Evolutionary conservation across 768 basidiomycete genomes (phyloP).

Genomic region (Lepiota subincarnata): DNA sequence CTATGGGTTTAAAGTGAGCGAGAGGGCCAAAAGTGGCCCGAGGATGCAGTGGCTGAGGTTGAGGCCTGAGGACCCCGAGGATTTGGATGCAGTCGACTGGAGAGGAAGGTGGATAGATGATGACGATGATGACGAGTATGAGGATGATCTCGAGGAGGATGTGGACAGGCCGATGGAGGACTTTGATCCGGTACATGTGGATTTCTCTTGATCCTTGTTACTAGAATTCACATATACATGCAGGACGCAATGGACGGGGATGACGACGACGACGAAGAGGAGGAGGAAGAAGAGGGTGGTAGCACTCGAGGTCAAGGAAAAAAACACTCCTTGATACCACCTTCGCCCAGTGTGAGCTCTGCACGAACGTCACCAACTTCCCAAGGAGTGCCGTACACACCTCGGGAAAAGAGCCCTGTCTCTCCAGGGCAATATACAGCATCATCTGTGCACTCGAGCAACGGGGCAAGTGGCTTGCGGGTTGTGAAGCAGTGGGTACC

Average conservation of each 20-base stretch:
- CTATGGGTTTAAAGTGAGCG: slow-evolving; percentile 97
- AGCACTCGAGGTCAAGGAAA: slow-evolving; percentile 31
- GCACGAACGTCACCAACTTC: slow-evolving; percentile 52
- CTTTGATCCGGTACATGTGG: slow-evolving; percentile 67
- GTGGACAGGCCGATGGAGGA: slow-evolving; percentile 81
- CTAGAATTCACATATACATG: slow-evolving; percentile 2
- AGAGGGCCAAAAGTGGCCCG: slow-evolving; percentile 90
- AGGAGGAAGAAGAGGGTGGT: slow-evolving; percentile 56
- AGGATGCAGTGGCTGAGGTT: slow-evolving; percentile 95
- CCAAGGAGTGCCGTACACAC: slow-evolving; percentile 40
- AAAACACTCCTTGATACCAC: slow-evolving; percentile 30
- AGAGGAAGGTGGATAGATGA: slow-evolving; percentile 83
- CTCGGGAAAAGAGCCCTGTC: slow-evolving; percentile 33
- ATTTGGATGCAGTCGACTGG: slow-evolving; percentile 87
- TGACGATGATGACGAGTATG: slow-evolving; percentile 55
- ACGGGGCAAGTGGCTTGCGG: slow-evolving; percentile 21
- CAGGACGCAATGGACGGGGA: slow-evolving; percentile 50
- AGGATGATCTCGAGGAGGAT: slow-evolving; percentile 63
- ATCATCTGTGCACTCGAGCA: slow-evolving; percentile 22
- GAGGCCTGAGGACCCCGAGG: slow-evolving; percentile 74
- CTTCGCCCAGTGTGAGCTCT: slow-evolving; percentile 39
- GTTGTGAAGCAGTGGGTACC: slow-evolving; percentile 34
- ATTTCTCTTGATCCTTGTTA: neutral
- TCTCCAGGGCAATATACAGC: slow-evolving; percentile 22
- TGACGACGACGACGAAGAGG: slow-evolving; percentile 57